phyloP scores from a whole-genome alignment of 2,329 filamentous ascomycete genomes.

The Aspergillus transmontanensis region DNA sequence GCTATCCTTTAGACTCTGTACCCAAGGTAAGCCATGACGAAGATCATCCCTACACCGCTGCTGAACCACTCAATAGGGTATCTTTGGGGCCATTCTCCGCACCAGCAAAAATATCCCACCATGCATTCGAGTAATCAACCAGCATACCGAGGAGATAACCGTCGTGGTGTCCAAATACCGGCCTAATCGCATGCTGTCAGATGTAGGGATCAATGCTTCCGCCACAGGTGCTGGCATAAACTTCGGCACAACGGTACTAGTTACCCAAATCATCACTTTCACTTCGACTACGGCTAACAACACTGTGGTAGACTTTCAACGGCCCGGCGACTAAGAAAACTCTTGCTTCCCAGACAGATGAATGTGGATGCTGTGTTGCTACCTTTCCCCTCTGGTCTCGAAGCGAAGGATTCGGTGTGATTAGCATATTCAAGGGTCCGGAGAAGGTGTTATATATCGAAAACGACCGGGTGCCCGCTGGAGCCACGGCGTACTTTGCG shows the following conservation, averaged over 20 bases:
- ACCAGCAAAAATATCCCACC: neutral
- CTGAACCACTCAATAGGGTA: neutral
- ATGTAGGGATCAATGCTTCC: neutral
- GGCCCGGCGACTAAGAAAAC: conserved; percentile 7
- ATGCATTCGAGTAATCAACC: conserved; percentile 6
- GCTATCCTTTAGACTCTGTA: neutral
- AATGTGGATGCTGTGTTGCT: neutral
- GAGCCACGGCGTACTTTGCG: conserved; percentile 5
- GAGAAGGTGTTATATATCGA: conserved; percentile 5
- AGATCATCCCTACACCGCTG: neutral
- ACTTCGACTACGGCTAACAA: neutral
- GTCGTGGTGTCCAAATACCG: conserved; percentile 4
- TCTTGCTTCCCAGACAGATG: neutral
- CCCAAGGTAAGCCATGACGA: neutral
- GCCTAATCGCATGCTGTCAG: neutral
- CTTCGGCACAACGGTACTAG: neutral
- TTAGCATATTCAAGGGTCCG: conserved; percentile 2
- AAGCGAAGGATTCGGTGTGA: conserved; percentile 7
- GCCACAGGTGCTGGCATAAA: neutral
- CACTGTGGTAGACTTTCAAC: neutral
- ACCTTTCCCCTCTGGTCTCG: conserved; percentile 10
- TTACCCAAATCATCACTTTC: neutral
- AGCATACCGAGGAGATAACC: conserved; percentile 5
- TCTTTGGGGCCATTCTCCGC: neutral
- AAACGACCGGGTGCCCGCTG: conserved; percentile 7